Base-by-base conservation (phyloP, 2,329 filamentous ascomycete genomes). In the Claviceps sp. region DNA sequence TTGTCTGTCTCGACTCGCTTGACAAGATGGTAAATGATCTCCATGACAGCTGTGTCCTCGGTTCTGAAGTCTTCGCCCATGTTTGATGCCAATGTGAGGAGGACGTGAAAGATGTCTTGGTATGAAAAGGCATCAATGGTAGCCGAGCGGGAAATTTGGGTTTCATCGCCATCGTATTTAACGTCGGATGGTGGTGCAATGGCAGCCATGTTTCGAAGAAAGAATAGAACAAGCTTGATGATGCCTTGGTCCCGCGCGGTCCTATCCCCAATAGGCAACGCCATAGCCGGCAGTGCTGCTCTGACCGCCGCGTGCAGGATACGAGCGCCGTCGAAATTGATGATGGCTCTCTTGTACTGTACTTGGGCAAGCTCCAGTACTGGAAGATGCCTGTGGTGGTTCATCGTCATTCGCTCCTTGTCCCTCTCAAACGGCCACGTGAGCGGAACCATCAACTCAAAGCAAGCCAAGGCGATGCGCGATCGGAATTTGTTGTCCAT, bases 381-480 rank as follows among this genome's bases (percentile, higher is more conserved):
- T 1, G 93, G 89, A 42, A 90, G 79, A 69, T 98, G 93, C 53
- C 88, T 81, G 65, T 95, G 86, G 65, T 97, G 88, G 64, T 98
- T 97, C 60, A 89, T 74, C 4, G 89, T 97, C 79, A 93, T 91
- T 62, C 85, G 79, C 54, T 85, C 82, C 56, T 80, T 75, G 54
- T 90, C 82, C 59, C 82, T 79, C 55, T 95, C 88, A 62, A 95
- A 76, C 0, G 93, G 91, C 91, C 91, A 97, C 18, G 93, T 98
- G 62, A 98, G 71, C 4, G 90, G 89, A 1, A 95, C 88, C 63
- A 98, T 77, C 47, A 98, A 73, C 69, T 98, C 91, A 67, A 95
- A 75, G 68, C 88, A 94, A 52, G 88, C 85, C 58, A 97, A 72
- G 2, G 88, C 86, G 56, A 93, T 77, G 63, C 87, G 85, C 24